phyloP scores from a whole-genome alignment of 2,329 filamentous ascomycete genomes.

The Stachybotrys elegans region DNA sequence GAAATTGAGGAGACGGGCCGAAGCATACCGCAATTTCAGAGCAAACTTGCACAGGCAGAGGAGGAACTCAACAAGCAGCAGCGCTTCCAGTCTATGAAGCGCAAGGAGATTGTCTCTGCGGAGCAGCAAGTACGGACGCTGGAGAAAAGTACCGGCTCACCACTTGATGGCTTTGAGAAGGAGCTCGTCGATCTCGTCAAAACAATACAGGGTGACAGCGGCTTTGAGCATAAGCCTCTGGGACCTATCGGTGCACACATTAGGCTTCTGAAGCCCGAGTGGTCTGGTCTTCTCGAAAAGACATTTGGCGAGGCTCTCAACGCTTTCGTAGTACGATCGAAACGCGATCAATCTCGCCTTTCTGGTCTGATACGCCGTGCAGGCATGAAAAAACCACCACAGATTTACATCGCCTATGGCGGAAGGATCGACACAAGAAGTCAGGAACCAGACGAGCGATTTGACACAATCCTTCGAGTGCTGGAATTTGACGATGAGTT shows the following conservation, averaged over 20 bases:
- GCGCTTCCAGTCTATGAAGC: slow-evolving; percentile 37
- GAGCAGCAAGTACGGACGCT: slow-evolving; percentile 46
- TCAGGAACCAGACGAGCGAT: slow-evolving; percentile 66
- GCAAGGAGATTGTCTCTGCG: slow-evolving; percentile 47
- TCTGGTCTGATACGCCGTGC: slow-evolving; percentile 57
- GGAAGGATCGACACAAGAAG: slow-evolving; percentile 27
- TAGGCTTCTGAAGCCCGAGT: slow-evolving; percentile 70
- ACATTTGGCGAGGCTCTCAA: slow-evolving; percentile 65
- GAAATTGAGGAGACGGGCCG: slow-evolving; percentile 21
- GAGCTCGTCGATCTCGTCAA: slow-evolving; percentile 59
- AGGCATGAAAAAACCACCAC: slow-evolving; percentile 43
- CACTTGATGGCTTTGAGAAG: slow-evolving; percentile 58
- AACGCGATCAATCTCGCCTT: slow-evolving; percentile 68
- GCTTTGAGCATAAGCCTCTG: slow-evolving; percentile 68
- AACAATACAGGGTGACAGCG: slow-evolving; percentile 62
- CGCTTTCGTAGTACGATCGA: slow-evolving; percentile 76
- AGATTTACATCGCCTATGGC: slow-evolving; percentile 33
- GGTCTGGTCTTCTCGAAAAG: slow-evolving; percentile 78
- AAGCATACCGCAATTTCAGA: slow-evolving; percentile 27
- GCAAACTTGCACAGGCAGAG: slow-evolving; percentile 24
- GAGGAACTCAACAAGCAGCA: slow-evolving; percentile 22
- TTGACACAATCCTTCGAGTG: slow-evolving; percentile 74
- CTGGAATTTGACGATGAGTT: slow-evolving; percentile 77
- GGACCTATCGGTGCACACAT: slow-evolving; percentile 81
- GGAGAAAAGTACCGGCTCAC: slow-evolving; percentile 48